A percentile compares a stretch with the other conserved stretches of the same genome.
phyloP scores from a whole-genome alignment of 1,284 basidiomycete genomes.

The Sanguinoderma infundibulare region DNA sequence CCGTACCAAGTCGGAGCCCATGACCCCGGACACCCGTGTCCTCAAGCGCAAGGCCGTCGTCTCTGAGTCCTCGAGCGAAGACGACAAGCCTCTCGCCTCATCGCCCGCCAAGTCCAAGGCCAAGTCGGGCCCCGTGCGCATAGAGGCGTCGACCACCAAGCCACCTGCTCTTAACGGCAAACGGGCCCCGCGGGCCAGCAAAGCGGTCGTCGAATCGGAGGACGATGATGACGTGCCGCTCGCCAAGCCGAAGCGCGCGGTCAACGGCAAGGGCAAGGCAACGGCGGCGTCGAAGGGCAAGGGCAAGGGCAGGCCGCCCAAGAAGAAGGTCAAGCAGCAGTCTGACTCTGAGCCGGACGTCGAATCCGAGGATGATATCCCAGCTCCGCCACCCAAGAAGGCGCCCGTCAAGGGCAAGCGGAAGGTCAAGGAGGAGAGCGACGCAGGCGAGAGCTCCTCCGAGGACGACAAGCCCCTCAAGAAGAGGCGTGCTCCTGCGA shows the following conservation, averaged over 20 bases:
- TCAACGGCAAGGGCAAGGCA: conserved; percentile 32
- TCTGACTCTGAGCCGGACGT: conserved; percentile 42
- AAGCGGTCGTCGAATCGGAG: conserved; percentile 30
- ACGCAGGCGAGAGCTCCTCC: conserved; percentile 42
- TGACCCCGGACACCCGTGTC: conserved; percentile 46
- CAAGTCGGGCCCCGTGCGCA: conserved; percentile 46
- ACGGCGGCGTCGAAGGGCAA: conserved; percentile 17
- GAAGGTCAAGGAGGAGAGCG: conserved; percentile 59
- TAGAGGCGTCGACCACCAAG: conserved; percentile 41
- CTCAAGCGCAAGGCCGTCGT: conserved; percentile 62
- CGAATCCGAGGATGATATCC: conserved; percentile 50
- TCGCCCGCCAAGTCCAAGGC: conserved; percentile 67
- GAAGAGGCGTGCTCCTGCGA: conserved; percentile 38
- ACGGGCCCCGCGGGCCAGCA: conserved; percentile 39
- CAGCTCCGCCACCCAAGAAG: conserved; percentile 40
- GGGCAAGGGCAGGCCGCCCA: conserved; percentile 43
- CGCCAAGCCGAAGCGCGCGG: conserved; percentile 31
- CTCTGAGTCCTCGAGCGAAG: conserved; percentile 65
- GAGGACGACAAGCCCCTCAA: conserved; percentile 50
- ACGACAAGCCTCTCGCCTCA: conserved; percentile 72
- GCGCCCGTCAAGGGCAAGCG: conserved; percentile 52
- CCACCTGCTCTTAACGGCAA: conserved; percentile 30
- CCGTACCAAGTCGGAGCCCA: conserved; percentile 50
- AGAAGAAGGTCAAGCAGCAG: conserved; percentile 73
- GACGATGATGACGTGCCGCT: conserved; percentile 40